Conservation (phyloP, 805 yeast genomes). For the Yamadazyma akitaensis region DNA sequence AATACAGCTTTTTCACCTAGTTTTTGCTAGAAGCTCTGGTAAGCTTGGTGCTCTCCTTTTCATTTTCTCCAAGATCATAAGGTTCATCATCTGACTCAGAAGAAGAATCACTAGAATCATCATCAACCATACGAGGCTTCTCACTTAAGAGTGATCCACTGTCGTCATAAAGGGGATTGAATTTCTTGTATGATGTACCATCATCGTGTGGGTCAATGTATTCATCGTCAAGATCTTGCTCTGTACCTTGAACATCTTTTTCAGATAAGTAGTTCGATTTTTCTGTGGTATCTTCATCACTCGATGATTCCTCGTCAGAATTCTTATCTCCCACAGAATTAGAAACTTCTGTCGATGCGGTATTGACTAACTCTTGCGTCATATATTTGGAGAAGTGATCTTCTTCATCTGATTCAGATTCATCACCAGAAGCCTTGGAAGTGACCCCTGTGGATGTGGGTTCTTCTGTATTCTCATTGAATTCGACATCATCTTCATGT, state of each 20-base stretch:
- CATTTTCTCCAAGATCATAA: conserved; percentile 21
- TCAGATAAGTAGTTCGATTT: conserved; percentile 8
- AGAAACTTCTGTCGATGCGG: conserved; percentile 35
- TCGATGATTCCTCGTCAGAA: conserved; percentile 42
- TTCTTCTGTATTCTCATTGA: background rate
- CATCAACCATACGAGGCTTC: conserved; percentile 18
- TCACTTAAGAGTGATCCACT: conserved; percentile 20
- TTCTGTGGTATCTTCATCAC: conserved; percentile 31
- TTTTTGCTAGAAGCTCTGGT: conserved; percentile 43
- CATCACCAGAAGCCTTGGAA: conserved; percentile 20
- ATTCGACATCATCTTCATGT: conserved; percentile 9
- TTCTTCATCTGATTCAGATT: conserved; percentile 38
- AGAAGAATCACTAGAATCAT: conserved; percentile 26
- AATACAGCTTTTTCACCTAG: background rate
- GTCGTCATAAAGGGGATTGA: conserved; percentile 59
- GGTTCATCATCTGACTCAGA: conserved; percentile 31
- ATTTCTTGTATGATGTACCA: conserved; percentile 68
- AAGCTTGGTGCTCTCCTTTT: conserved; percentile 24
- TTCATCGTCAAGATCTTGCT: conserved; percentile 50
- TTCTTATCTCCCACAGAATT: conserved; percentile 15
- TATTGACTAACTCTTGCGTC: conserved; percentile 67
- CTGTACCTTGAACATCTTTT: background rate
- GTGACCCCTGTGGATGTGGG: background rate
- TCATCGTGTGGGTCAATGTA: conserved; percentile 81
- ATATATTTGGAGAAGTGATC: conserved; percentile 70